Evolutionary conservation across 2,329 filamentous ascomycete species (phyloP).

Genomic region (Talaromyces sp.): DNA sequence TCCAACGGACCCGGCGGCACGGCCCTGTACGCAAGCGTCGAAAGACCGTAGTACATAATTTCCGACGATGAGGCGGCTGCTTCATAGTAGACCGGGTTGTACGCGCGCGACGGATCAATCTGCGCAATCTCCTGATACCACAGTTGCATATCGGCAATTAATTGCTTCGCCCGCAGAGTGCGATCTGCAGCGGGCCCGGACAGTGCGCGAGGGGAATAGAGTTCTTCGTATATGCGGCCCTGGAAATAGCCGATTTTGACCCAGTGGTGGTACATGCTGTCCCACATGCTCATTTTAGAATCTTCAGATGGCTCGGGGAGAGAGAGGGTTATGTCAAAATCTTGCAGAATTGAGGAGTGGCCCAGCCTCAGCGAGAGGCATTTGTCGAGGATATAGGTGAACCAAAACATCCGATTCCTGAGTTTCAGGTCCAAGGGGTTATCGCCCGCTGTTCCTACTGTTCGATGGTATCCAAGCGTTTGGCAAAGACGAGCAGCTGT

Average conservation of each 20-base stretch:
- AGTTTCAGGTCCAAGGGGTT: slow-evolving; percentile 16
- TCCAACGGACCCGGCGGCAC: slow-evolving; percentile 26
- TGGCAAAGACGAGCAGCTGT: slow-evolving; percentile 57
- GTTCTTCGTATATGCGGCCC: slow-evolving; percentile 53
- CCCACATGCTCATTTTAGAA: slow-evolving; percentile 30
- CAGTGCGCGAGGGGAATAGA: slow-evolving; percentile 43
- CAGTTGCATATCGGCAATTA: slow-evolving; percentile 9
- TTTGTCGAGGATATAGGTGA: slow-evolving; percentile 55
- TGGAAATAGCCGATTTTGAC: slow-evolving; percentile 53
- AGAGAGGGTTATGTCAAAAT: slow-evolving; percentile 54
- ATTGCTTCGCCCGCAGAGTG: slow-evolving; percentile 17
- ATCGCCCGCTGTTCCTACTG: slow-evolving; percentile 21
- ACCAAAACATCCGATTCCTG: slow-evolving; percentile 52
- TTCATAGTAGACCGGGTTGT: slow-evolving; percentile 18
- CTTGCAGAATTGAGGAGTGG: slow-evolving; percentile 53
- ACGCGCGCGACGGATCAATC: slow-evolving; percentile 14
- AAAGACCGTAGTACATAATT: slow-evolving; percentile 29
- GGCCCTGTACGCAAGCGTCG: slow-evolving; percentile 36
- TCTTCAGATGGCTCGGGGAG: slow-evolving; percentile 23
- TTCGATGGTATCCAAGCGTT: slow-evolving; percentile 57
- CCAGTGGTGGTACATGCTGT: slow-evolving; percentile 49
- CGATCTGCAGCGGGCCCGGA: slow-evolving; percentile 21
- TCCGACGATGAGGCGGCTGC: slow-evolving; percentile 27
- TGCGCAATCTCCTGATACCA: slow-evolving; percentile 13
- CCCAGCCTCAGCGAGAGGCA: slow-evolving; percentile 56